Evolutionary conservation across 805 yeast species (phyloP).

Genomic region (Hanseniaspora nectarophila): DNA sequence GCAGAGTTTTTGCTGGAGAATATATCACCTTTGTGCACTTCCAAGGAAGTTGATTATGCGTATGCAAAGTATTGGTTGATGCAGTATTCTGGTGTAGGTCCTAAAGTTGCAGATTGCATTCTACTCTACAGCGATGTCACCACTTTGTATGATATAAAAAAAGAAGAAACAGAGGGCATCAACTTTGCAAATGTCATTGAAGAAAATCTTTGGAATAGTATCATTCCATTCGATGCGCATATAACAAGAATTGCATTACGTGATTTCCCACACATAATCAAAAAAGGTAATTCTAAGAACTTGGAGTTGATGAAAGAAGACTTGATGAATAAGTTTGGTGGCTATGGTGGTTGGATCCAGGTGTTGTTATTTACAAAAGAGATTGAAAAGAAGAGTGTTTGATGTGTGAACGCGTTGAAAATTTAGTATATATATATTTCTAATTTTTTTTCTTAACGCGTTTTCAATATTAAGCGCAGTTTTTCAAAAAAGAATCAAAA

Average conservation of each 20-base stretch:
- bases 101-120: slow-evolving; percentile 95
- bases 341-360: slow-evolving; percentile 97
- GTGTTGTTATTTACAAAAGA: slow-evolving; percentile 86
- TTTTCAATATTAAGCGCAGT: too few species aligned
- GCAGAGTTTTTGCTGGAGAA: slow-evolving; percentile 29
- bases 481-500: too few species aligned
- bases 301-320: slow-evolving; percentile 41
- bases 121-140: slow-evolving; percentile 69
- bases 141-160: slow-evolving; percentile 26
- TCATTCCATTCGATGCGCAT: slow-evolving; percentile 94
- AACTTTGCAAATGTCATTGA: slow-evolving; percentile 1
- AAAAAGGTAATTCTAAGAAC: slow-evolving; percentile 33
- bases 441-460: not conserved
- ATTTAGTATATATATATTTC: too few species aligned
- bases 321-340: slow-evolving; percentile 68
- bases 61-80: slow-evolving; percentile 34
- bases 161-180: not conserved
- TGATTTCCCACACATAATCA: slow-evolving; percentile 39
- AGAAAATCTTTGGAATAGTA: slow-evolving; percentile 36
- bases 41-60: not conserved
- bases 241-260: slow-evolving; percentile 79
- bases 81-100: slow-evolving; percentile 80
- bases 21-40: slow-evolving; percentile 26
- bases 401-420: too few species aligned
- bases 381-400: slow-evolving; percentile 33